Evolutionary conservation across 2,329 filamentous ascomycete species (phyloP).

Genomic region (Aschersonia sp.): DNA sequence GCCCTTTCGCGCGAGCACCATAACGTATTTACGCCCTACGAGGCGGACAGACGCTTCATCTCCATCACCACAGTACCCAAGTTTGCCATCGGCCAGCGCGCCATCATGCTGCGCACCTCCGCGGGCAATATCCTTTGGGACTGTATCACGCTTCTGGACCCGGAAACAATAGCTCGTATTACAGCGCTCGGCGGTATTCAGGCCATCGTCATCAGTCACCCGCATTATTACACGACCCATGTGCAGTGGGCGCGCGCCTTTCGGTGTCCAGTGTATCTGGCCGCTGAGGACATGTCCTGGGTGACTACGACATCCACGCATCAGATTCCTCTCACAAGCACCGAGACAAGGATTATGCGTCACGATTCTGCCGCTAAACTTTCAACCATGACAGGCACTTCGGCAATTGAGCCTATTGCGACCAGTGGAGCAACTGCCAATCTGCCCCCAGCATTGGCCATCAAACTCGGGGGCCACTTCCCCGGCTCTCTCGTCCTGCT

Average conservation of each 20-base stretch:
- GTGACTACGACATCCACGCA: slow-evolving; percentile 28
- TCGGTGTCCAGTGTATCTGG: slow-evolving; percentile 53
- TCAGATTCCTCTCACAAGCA: slow-evolving; percentile 31
- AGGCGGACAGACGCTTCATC: slow-evolving; percentile 26
- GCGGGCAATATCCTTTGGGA: slow-evolving; percentile 69
- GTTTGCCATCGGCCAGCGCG: slow-evolving; percentile 62
- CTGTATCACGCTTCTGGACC: slow-evolving; percentile 54
- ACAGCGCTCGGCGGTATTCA: slow-evolving; percentile 46
- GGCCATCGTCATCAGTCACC: slow-evolving; percentile 65
- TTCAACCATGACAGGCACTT: slow-evolving; percentile 20
- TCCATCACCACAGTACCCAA: slow-evolving; percentile 37
- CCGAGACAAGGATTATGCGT: slow-evolving; percentile 21
- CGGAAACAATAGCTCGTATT: slow-evolving; percentile 43
- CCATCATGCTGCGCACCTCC: slow-evolving; percentile 50
- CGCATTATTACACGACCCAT: slow-evolving; percentile 71
- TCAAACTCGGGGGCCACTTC: slow-evolving; percentile 70
- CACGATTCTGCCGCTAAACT: too few relatives aligned
- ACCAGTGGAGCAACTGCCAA: too few relatives aligned
- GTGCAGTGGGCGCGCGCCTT: slow-evolving; percentile 59
- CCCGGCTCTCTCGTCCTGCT: slow-evolving; percentile 56
- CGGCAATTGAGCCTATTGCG: too few relatives aligned
- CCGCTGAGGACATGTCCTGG: slow-evolving; percentile 53
- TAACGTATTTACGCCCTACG: slow-evolving; percentile 38
- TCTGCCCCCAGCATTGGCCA: slow-evolving; percentile 27
- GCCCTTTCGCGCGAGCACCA: slow-evolving; percentile 26